phyloP scores from a whole-genome alignment of 2,329 filamentous ascomycete genomes.

The Hymenoscyphus occultus region DNA sequence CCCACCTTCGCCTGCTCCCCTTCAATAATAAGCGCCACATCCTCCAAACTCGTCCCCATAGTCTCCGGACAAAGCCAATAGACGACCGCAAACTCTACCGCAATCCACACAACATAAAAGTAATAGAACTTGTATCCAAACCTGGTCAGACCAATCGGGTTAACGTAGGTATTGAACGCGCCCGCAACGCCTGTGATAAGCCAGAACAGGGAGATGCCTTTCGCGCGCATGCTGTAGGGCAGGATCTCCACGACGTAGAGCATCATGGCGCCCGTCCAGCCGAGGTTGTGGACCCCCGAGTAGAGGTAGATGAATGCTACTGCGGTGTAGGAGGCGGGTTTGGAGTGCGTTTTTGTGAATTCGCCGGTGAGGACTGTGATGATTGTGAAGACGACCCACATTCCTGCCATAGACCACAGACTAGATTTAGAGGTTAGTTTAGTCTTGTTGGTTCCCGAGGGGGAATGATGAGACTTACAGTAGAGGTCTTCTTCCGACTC shows the following conservation, averaged over 20 bases:
- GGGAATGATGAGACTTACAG: background rate
- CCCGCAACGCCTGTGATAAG: slow-evolving; percentile 39
- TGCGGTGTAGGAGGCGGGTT: slow-evolving; percentile 34
- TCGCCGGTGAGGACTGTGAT: slow-evolving; percentile 26
- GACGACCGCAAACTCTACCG: slow-evolving; percentile 57
- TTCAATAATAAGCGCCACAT: slow-evolving; percentile 60
- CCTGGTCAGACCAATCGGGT: slow-evolving; percentile 45
- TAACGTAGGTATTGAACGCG: slow-evolving; percentile 39
- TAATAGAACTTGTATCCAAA: slow-evolving; percentile 41
- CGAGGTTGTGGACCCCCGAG: slow-evolving; percentile 47
- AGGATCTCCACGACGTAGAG: slow-evolving; percentile 44
- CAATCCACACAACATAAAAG: slow-evolving; percentile 51
- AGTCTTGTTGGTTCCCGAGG: background rate
- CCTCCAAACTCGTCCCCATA: slow-evolving; percentile 23
- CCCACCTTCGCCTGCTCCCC: slow-evolving; percentile 49
- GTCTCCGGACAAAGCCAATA: slow-evolving; percentile 48
- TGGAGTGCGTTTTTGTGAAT: slow-evolving; percentile 21
- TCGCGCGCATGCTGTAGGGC: slow-evolving; percentile 39
- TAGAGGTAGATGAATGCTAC: slow-evolving; percentile 43
- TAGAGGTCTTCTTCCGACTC: slow-evolving; percentile 26
- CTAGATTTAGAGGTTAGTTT: slow-evolving; percentile 10
- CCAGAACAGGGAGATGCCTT: slow-evolving; percentile 42
- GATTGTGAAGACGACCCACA: slow-evolving; percentile 37
- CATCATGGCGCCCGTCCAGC: slow-evolving; percentile 50
- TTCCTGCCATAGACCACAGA: slow-evolving; percentile 21